Conservation (phyloP, 1,284 basidiomycete species). For the Hemileia vastatrix region DNA sequence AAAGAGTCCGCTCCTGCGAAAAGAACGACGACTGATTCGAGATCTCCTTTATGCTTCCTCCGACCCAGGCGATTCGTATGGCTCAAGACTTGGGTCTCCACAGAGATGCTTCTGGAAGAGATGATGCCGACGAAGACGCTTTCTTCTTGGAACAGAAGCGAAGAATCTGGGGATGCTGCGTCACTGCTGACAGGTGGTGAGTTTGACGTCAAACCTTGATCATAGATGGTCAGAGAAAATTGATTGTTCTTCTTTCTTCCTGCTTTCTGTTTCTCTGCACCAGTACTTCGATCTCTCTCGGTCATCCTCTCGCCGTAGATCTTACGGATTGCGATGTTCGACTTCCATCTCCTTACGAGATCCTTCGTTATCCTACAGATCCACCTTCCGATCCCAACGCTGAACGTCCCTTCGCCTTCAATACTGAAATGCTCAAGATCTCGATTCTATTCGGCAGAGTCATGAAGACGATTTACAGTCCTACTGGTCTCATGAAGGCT, state of each 20-base stretch:
- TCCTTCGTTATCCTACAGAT: conserved; percentile 32
- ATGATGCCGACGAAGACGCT: conserved; percentile 29
- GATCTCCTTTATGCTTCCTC: conserved; percentile 26
- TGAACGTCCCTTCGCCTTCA: conserved; percentile 31
- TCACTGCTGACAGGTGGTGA: conserved; percentile 82
- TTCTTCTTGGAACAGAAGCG: conserved; percentile 66
- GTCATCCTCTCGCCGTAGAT: conserved; percentile 81
- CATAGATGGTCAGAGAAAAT: no score
- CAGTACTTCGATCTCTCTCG: conserved; percentile 53
- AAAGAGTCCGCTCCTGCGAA: conserved; percentile 45
- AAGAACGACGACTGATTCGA: conserved; percentile 40
- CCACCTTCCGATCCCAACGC: conserved; percentile 26
- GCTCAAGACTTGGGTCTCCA: conserved; percentile 87
- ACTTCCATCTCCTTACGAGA: conserved; percentile 60
- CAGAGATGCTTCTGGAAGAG: conserved; percentile 55
- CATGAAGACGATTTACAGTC: conserved; percentile 72
- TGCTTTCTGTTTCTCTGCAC: conserved; percentile 1
- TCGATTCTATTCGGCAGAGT: conserved; percentile 76
- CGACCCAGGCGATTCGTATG: conserved; percentile 46
- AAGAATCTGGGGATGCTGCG: conserved; percentile 77
- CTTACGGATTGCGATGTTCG: conserved; percentile 85
- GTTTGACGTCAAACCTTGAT: no score
- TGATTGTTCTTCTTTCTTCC: conserved; percentile 9
- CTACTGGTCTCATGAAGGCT: conserved; percentile 69
- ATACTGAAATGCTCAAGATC: conserved; percentile 58